Evolutionary conservation across 176 grass and related monocot genomes (phyloP), one percentile per base, ranked within the genome.

Genomic region (Eragrostis curvula): DNA sequence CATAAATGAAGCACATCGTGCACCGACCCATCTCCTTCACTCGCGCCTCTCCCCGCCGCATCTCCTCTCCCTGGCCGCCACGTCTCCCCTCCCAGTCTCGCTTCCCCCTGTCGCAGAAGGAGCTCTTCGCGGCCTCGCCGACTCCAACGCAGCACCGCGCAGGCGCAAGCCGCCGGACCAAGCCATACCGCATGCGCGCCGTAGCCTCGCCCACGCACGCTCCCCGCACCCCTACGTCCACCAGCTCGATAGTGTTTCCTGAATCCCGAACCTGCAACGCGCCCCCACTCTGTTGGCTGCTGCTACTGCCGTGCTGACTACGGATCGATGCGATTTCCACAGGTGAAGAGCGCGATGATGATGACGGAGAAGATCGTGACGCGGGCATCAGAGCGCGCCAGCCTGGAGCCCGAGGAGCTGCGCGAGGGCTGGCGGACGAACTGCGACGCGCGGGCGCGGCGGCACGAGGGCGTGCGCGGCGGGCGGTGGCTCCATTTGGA

Each of bases 291-390:
- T 9, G 15, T 5, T 69, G 46, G 20, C 52, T 49, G 60, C 20
- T 70, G 61, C n/a, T n/a, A n/a, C 70, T 83, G 0, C 5, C 73
- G n/a, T n/a, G 48, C 51, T 80, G 8, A n/a, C 7, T 6, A 16
- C 24, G 45, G 41, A 48, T 7, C 32, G 66, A 56, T 78, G 20
- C 17, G 49, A 40, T 36, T 75, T 12, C 32, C 28, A 67, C 62
- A 97, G 94, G 88, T 95, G 17, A 95, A 98, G 82, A 68, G 65
- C 73, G 79, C 88, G 21, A 91, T 98, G 96, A 95, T 89, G 75
- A 98, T 93, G 90, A 95, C 96, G 47, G 96, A 98, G 92, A 98
- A 98, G 86, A 98, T 98, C 79, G 60, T 98, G 55, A 90, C 96
- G 48, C 86, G 91, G 58, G 81, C 90, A 27, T 98, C 96, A 75